phyloP scores from a whole-genome alignment of 768 basidiomycete genomes.

The Auriculariales sp. region DNA sequence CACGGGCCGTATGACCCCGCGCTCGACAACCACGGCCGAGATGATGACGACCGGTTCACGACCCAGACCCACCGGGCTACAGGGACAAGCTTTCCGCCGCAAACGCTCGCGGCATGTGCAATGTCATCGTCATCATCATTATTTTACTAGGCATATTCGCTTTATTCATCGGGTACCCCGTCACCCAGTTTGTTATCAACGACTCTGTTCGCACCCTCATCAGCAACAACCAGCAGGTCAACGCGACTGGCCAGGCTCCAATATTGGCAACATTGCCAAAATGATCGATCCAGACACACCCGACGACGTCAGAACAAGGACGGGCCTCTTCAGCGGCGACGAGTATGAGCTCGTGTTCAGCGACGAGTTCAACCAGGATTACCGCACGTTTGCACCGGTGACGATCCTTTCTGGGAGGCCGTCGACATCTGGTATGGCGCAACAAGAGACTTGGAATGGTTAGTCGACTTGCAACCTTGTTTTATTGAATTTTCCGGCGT shows the following conservation, averaged over 20 bases:
- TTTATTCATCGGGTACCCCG: conserved; percentile 76
- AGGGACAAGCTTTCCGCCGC: conserved; percentile 44
- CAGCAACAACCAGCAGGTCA: conserved; percentile 51
- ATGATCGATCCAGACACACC: conserved; percentile 66
- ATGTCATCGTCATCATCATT: conserved; percentile 56
- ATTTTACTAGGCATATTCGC: conserved; percentile 48
- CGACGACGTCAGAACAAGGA: conserved; percentile 34
- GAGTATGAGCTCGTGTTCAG: conserved; percentile 61
- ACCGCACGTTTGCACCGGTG: conserved; percentile 53
- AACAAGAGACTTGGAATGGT: conserved; percentile 64
- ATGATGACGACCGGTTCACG: conserved; percentile 80
- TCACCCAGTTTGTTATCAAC: conserved; percentile 38
- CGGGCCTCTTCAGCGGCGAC: conserved; percentile 55
- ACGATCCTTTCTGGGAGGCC: conserved; percentile 61
- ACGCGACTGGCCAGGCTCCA: conserved; percentile 54
- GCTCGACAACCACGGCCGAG: conserved; percentile 13
- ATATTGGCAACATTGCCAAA: conserved; percentile 37
- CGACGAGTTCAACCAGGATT: conserved; percentile 70
- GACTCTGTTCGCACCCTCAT: conserved; percentile 24
- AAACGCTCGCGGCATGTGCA: conserved; percentile 65
- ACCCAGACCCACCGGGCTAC: conserved; percentile 66
- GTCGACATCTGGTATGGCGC: conserved; percentile 59
- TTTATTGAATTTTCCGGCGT: background rate
- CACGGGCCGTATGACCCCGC: background rate
- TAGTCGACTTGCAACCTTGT: conserved; percentile 18